phyloP scores from a whole-genome alignment of 2,329 filamentous ascomycete genomes.

The Sporothrix sp. region DNA sequence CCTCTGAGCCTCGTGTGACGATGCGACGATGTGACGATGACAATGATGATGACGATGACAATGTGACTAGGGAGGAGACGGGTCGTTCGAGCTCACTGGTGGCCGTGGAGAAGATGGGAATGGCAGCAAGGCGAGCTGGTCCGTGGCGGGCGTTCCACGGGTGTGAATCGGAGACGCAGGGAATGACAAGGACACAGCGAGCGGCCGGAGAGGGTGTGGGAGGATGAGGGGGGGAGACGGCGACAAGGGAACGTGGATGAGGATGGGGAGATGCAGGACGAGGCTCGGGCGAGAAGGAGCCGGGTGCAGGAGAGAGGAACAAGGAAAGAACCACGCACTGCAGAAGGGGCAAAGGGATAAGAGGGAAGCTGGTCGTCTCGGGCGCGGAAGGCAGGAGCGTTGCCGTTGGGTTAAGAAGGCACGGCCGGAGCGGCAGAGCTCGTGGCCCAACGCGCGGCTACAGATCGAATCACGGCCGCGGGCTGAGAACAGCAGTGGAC shows the following conservation, averaged over 20 bases:
- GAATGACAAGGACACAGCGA: slow-evolving; percentile 4
- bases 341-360: slow-evolving; percentile 3
- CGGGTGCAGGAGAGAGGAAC: background rate
- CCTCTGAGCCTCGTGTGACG: too few species aligned
- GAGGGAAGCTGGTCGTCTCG: background rate
- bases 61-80: background rate
- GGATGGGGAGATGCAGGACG: too few species aligned
- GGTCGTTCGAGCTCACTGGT: too few species aligned
- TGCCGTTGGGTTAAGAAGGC: too few species aligned
- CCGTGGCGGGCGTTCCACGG: background rate
- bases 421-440: too few species aligned
- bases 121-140: background rate
- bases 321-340: background rate
- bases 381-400: background rate
- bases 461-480: too few species aligned
- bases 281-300: background rate
- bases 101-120: slow-evolving; percentile 4
- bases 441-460: too few species aligned
- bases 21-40: background rate
- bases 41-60: too few species aligned
- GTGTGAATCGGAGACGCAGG: slow-evolving; percentile 7
- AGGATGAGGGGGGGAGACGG: background rate
- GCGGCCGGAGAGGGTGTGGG: background rate
- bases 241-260: too few species aligned
- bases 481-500: too few species aligned